Percentiles rank a stretch among this genome's conserved stretches.
Conservation (phyloP, 495 filamentous ascomycete genomes). For the Gamarada debralockiae region DNA sequence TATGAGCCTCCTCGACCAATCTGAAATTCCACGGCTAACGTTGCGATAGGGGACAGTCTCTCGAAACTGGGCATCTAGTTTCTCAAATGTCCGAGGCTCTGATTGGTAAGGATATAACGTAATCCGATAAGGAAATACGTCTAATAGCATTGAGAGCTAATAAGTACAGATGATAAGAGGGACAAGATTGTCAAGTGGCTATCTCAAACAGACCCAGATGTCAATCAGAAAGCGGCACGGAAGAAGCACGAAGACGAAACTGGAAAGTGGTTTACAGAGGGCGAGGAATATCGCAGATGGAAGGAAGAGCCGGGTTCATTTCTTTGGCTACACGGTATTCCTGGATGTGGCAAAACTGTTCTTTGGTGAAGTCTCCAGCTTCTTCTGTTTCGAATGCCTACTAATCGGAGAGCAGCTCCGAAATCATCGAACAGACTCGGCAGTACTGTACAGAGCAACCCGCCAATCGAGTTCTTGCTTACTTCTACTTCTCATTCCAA, state of each 20-base stretch:
- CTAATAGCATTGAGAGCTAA: background rate
- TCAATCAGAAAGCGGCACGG: conserved; percentile 18
- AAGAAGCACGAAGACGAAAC: conserved; percentile 17
- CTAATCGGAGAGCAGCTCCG: background rate
- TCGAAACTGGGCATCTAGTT: too few species aligned
- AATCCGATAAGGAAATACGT: background rate
- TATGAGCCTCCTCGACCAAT: too few species aligned
- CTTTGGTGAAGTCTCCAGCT: too few species aligned
- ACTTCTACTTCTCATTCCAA: too few species aligned
- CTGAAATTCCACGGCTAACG: too few species aligned
- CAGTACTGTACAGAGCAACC: too few species aligned
- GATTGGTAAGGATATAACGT: too few species aligned
- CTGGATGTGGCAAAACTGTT: conserved; percentile 34
- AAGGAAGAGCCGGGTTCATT: conserved; percentile 9
- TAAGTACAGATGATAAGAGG: background rate
- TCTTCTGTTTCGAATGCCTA: too few species aligned
- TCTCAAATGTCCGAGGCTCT: too few species aligned
- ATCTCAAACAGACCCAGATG: conserved; percentile 15
- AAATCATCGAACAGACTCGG: too few species aligned
- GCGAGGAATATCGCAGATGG: conserved; percentile 22
- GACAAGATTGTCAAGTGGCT: conserved; percentile 18
- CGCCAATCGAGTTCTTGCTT: too few species aligned
- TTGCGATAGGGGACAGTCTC: too few species aligned
- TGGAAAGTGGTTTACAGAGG: conserved; percentile 28
- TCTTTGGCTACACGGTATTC: conserved; percentile 33